A percentile compares a stretch with the other conserved stretches of the same genome.
Evolutionary conservation across 345 rosid genomes (phyloP).

Genomic region (Mercurialis annua): DNA sequence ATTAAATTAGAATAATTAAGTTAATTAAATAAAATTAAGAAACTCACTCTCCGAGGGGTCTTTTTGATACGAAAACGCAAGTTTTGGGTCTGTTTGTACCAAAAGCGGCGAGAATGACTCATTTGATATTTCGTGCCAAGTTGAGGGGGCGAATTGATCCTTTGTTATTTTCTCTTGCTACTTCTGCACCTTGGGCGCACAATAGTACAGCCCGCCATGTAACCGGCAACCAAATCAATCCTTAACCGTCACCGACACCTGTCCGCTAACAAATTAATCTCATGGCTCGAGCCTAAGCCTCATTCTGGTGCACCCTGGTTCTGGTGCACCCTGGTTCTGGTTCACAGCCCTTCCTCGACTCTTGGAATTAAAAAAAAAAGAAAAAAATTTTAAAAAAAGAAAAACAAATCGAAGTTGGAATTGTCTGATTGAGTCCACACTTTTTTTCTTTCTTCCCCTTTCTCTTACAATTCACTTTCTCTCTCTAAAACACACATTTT

Average conservation of each 20-base stretch:
- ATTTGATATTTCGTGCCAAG: no score
- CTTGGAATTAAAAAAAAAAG: background rate
- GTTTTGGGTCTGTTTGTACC: no score
- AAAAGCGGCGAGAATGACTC: no score
- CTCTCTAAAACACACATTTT: slow-evolving; percentile 24
- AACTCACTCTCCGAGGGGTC: no score
- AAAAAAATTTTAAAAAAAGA: background rate
- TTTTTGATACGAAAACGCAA: no score
- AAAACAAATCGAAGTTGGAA: slow-evolving; percentile 7
- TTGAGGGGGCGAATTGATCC: no score
- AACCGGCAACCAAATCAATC: background rate
- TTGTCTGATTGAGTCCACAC: slow-evolving; percentile 4
- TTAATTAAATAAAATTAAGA: no score
- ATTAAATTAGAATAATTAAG: no score
- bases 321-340: background rate
- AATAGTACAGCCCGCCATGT: background rate
- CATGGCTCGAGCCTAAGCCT: background rate
- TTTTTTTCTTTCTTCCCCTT: background rate
- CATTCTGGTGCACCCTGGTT: background rate
- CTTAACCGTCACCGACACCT: background rate
- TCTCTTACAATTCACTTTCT: slow-evolving; percentile 8
- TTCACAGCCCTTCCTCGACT: background rate
- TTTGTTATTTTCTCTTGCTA: no score
- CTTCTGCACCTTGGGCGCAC: background rate
- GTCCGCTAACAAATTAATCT: background rate